These are phyloP conservation scores for Colletotrichum australisinense DNA, from an alignment of 2,329 filamentous ascomycete genomes.

Conservation along the genomic window DNA sequence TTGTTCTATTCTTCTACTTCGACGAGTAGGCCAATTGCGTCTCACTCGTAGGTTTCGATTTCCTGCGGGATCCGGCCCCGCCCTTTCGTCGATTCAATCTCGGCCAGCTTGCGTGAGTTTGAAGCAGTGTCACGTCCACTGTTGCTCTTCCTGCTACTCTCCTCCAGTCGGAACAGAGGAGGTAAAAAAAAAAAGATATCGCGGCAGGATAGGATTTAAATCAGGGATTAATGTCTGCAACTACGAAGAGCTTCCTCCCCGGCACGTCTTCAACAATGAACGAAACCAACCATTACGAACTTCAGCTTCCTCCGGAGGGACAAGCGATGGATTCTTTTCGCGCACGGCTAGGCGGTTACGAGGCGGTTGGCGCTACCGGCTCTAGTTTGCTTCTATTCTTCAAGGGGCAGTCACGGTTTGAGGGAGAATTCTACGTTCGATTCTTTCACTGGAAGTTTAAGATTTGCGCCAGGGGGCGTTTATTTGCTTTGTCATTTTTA, in stretches of 20 bases:
- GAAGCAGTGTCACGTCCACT: slow-evolving; percentile 21
- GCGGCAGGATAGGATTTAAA: not conserved
- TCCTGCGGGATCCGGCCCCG: slow-evolving; percentile 10
- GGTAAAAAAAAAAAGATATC: not conserved
- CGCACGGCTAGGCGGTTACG: slow-evolving; percentile 5
- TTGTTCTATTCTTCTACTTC: slow-evolving; percentile 27
- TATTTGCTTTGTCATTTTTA: slow-evolving; percentile 30
- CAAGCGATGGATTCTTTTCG: slow-evolving; percentile 5
- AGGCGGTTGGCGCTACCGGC: slow-evolving; percentile 27
- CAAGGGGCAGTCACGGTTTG: slow-evolving; percentile 10
- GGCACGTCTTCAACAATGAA: slow-evolving; percentile 15
- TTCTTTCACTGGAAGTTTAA: slow-evolving; percentile 17
- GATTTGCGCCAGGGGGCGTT: slow-evolving; percentile 29
- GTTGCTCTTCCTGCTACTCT: slow-evolving; percentile 17
- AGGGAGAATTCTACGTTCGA: not conserved
- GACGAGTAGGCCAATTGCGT: not conserved
- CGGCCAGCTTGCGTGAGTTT: slow-evolving; percentile 17
- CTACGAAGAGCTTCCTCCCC: not conserved
- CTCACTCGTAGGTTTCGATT: not conserved
- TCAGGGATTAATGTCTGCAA: slow-evolving; percentile 36
- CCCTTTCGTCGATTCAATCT: slow-evolving; percentile 19
- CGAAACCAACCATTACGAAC: slow-evolving; percentile 20
- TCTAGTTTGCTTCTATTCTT: slow-evolving; percentile 21
- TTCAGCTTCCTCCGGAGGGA: slow-evolving; percentile 8
- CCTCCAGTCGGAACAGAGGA: not conserved